Percentiles rank a stretch among this genome's conserved stretches.
Conservation (phyloP, 164 flowering plant genomes). For the Magnolia changhungtana region DNA sequence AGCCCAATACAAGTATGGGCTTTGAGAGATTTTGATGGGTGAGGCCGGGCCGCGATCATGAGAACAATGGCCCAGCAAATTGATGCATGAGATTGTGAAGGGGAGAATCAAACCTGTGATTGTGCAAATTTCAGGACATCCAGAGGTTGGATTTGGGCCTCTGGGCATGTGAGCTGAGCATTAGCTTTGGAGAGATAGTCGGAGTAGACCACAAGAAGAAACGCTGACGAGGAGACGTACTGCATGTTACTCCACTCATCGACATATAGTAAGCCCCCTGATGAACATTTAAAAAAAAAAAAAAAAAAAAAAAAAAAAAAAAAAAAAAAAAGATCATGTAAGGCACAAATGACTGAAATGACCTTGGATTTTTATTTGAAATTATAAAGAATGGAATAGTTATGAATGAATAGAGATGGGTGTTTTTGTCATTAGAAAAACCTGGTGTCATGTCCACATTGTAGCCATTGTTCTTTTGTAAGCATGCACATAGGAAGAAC, state of each 20-base stretch:
- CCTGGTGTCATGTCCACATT: constrained; percentile 75
- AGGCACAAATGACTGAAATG: not conserved
- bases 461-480: constrained; percentile 76
- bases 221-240: constrained; percentile 68
- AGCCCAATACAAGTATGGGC: not conserved
- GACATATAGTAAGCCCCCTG: constrained; percentile 70
- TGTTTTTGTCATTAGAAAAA: constrained; percentile 10
- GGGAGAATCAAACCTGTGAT: constrained; percentile 57
- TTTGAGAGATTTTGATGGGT: not conserved
- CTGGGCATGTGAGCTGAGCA: constrained; percentile 53
- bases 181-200: constrained; percentile 54
- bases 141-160: constrained; percentile 43
- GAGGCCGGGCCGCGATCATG: not conserved
- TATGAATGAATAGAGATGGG: not conserved
- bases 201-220: constrained; percentile 77
- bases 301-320: not conserved
- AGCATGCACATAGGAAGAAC: constrained; percentile 73
- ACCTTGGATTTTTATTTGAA: not conserved
- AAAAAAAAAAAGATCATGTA: not conserved
- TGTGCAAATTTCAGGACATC: constrained; percentile 65
- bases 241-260: constrained; percentile 86
- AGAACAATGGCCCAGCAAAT: not conserved
- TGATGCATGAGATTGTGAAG: not conserved
- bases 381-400: not conserved
- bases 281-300: not conserved